Evolutionary conservation across 164 flowering plant species (phyloP).

Genomic region (Aristolochia fimbriata): DNA sequence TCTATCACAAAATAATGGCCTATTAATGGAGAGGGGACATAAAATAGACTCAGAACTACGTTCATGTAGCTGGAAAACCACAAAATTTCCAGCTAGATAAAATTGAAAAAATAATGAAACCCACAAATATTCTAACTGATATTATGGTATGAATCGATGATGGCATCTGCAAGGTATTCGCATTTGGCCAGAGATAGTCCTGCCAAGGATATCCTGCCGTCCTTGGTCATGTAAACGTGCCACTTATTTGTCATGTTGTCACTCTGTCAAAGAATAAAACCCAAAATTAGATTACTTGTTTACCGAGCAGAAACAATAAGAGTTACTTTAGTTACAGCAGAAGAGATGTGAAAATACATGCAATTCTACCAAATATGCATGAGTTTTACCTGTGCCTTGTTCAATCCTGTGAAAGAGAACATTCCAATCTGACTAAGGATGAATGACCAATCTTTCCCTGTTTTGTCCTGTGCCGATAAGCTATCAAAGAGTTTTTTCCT

Average conservation of each 20-base stretch:
- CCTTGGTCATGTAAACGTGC: slow-evolving; percentile 99
- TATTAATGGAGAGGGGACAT: too few relatives aligned
- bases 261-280: slow-evolving; percentile 37
- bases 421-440: slow-evolving; percentile 93
- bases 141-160: slow-evolving; percentile 79
- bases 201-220: slow-evolving; percentile 92
- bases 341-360: neutral
- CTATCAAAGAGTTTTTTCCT: slow-evolving; percentile 71
- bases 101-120: too few relatives aligned
- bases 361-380: slow-evolving; percentile 2
- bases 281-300: neutral
- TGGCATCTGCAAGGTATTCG: slow-evolving; percentile 92
- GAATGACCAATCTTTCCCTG: slow-evolving; percentile 95
- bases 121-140: slow-evolving; percentile 25
- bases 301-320: too few relatives aligned
- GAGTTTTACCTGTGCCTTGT: slow-evolving; percentile 68
- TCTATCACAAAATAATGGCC: too few relatives aligned
- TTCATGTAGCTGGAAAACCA: too few relatives aligned
- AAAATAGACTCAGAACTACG: too few relatives aligned
- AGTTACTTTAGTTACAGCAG: neutral
- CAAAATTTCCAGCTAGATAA: too few relatives aligned
- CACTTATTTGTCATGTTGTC: slow-evolving; percentile 95
- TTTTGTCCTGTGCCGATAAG: slow-evolving; percentile 64
- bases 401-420: slow-evolving; percentile 97
- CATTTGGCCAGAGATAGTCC: slow-evolving; percentile 88